Percentiles rank a stretch among this genome's conserved stretches.
These are phyloP conservation scores for Yamadazyma sp. DNA, from an alignment of 805 yeast species.

Conservation along the genomic window DNA sequence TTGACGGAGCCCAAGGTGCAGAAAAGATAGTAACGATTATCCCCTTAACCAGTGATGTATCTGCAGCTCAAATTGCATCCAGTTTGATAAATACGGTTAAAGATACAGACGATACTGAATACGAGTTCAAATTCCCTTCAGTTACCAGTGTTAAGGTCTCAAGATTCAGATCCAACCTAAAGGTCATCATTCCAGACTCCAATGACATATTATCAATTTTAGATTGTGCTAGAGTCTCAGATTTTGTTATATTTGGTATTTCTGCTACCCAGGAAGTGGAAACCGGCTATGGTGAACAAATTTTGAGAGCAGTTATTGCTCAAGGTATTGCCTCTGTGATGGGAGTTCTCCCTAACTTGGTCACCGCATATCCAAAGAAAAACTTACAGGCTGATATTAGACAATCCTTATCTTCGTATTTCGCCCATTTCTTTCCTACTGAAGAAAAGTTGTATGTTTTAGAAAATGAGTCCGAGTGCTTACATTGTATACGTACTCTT, in stretches of 20 bases:
- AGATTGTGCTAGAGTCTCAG: slow-evolving; percentile 88
- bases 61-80: slow-evolving; percentile 53
- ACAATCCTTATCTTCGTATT: slow-evolving; percentile 43
- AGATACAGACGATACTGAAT: slow-evolving; percentile 30
- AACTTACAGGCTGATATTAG: slow-evolving; percentile 69
- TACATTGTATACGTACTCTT: slow-evolving; percentile 67
- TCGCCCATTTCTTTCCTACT: slow-evolving; percentile 52
- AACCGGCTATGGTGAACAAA: slow-evolving; percentile 77
- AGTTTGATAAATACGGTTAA: slow-evolving; percentile 46
- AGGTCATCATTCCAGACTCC: slow-evolving; percentile 72
- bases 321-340: slow-evolving; percentile 88
- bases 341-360: slow-evolving; percentile 76
- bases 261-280: slow-evolving; percentile 86
- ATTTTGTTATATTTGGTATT: slow-evolving; percentile 84
- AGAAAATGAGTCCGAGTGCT: slow-evolving; percentile 66
- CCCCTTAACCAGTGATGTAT: slow-evolving; percentile 73
- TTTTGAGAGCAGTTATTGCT: slow-evolving; percentile 80
- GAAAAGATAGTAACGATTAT: slow-evolving; percentile 82
- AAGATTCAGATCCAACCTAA: slow-evolving; percentile 73
- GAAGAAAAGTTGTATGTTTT: slow-evolving; percentile 75
- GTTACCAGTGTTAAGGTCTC: slow-evolving; percentile 53
- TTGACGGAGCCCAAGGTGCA: slow-evolving; percentile 77
- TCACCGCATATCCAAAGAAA: slow-evolving; percentile 64
- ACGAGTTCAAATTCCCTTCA: slow-evolving; percentile 41
- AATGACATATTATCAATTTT: slow-evolving; percentile 64